Evolutionary conservation across 1,284 basidiomycete genomes (phyloP).

Genomic region (Trichosporon sp.): DNA sequence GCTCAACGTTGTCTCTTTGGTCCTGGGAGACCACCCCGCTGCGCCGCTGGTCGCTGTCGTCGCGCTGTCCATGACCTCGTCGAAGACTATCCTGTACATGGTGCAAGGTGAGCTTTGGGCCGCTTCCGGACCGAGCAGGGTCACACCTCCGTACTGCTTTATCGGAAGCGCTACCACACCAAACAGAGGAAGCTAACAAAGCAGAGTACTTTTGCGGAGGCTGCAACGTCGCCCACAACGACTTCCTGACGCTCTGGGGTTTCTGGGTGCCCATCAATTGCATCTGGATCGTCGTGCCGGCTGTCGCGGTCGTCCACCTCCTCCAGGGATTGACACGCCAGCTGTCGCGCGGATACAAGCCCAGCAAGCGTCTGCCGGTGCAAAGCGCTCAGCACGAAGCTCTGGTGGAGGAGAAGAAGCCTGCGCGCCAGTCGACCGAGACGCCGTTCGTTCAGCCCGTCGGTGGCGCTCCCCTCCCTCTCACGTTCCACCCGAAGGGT

Average conservation of each 20-base stretch:
- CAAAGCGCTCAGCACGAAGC: background rate
- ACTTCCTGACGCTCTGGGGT: constrained; percentile 51
- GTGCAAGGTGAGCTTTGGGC: constrained; percentile 54
- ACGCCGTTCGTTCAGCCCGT: constrained; percentile 36
- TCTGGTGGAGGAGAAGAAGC: background rate
- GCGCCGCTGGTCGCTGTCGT: constrained; percentile 66
- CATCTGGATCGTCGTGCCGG: constrained; percentile 37
- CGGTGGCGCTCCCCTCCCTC: constrained; percentile 66
- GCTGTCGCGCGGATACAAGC: constrained; percentile 11
- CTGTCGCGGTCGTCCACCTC: constrained; percentile 29
- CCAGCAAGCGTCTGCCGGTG: background rate
- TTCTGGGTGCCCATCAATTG: constrained; percentile 74
- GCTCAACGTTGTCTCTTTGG: constrained; percentile 69
- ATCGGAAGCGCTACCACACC: no score
- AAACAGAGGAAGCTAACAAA: background rate
- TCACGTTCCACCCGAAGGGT: constrained; percentile 61
- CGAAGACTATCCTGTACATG: constrained; percentile 80
- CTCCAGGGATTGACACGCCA: constrained; percentile 28
- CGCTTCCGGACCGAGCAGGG: background rate
- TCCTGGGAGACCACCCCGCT: constrained; percentile 54
- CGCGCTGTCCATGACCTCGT: constrained; percentile 66
- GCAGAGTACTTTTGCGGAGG: constrained; percentile 48
- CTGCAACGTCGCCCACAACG: constrained; percentile 73
- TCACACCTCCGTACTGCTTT: no score
- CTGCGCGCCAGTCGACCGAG: background rate